These are phyloP conservation scores for Plenodomus lindquistii DNA, from an alignment of 2,329 filamentous ascomycete species.

Conservation along the genomic window DNA sequence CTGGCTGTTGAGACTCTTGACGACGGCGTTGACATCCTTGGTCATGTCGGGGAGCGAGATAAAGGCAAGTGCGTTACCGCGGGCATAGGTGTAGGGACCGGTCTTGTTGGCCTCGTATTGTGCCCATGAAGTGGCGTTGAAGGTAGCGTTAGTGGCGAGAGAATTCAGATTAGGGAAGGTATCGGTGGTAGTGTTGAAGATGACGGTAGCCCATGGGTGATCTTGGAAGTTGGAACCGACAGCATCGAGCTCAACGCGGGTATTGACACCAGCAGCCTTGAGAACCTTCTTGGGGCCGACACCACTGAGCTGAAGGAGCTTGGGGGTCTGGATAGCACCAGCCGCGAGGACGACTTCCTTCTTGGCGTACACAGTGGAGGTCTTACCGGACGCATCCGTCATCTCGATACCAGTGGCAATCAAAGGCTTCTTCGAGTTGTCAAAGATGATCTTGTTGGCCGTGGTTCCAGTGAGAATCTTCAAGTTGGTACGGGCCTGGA, in stretches of 20 bases:
- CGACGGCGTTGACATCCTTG: conserved; percentile 9
- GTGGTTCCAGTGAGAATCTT: conserved; percentile 28
- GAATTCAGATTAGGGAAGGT: conserved; percentile 29
- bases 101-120: conserved; percentile 38
- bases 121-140: conserved; percentile 35
- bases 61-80: conserved; percentile 30
- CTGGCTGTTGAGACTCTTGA: conserved; percentile 9
- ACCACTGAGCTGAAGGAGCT: conserved; percentile 50
- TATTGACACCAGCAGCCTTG: conserved; percentile 31
- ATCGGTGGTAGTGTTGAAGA: conserved; percentile 26
- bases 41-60: conserved; percentile 31
- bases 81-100: conserved; percentile 34
- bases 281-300: conserved; percentile 35
- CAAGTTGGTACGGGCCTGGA: conserved; percentile 28
- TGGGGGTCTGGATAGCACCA: conserved; percentile 59
- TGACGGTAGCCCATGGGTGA: conserved; percentile 25
- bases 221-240: conserved; percentile 44
- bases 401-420: conserved; percentile 25
- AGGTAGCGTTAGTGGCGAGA: conserved; percentile 34
- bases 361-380: conserved; percentile 22
- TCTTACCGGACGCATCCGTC: conserved; percentile 16
- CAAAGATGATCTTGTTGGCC: conserved; percentile 26
- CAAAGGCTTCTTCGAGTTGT: conserved; percentile 13
- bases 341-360: conserved; percentile 65
- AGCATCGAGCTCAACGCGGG: conserved; percentile 31